These are phyloP conservation scores for Periconia digitata DNA, from an alignment of 2,329 filamentous ascomycete species.

Conservation along the genomic window DNA sequence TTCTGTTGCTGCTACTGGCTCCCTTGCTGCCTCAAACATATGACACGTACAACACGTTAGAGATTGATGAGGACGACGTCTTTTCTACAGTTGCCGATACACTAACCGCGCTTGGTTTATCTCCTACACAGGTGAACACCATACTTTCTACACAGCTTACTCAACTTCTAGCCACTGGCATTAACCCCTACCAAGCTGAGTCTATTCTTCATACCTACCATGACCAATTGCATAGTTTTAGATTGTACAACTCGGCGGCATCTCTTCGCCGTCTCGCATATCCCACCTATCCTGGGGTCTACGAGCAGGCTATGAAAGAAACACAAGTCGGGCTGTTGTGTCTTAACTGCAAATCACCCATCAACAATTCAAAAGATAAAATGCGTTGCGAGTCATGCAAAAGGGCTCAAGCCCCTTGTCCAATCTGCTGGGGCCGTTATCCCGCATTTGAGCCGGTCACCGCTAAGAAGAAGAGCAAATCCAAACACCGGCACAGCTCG, in stretches of 20 bases:
- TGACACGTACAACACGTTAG: slow-evolving; percentile 26
- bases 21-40: slow-evolving; percentile 49
- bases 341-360: slow-evolving; percentile 58
- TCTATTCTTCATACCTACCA: slow-evolving; percentile 60
- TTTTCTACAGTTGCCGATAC: slow-evolving; percentile 44
- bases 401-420: slow-evolving; percentile 45
- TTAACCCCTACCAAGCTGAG: slow-evolving; percentile 56
- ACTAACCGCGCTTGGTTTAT: slow-evolving; percentile 40
- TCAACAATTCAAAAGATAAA: slow-evolving; percentile 55
- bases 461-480: slow-evolving; percentile 31
- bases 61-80: slow-evolving; percentile 34
- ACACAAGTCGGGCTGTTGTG: slow-evolving; percentile 58
- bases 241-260: slow-evolving; percentile 55
- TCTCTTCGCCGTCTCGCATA: slow-evolving; percentile 59
- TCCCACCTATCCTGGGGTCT: slow-evolving; percentile 57
- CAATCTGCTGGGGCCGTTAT: slow-evolving; percentile 48
- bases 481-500: slow-evolving; percentile 21
- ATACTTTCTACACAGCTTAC: slow-evolving; percentile 45
- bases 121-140: slow-evolving; percentile 42
- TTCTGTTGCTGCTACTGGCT: slow-evolving; percentile 50
- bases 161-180: slow-evolving; percentile 46
- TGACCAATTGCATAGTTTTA: slow-evolving; percentile 53
- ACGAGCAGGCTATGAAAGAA: slow-evolving; percentile 59
- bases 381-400: slow-evolving; percentile 55
- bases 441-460: slow-evolving; percentile 43